Evolutionary conservation across 768 basidiomycete species (phyloP), one percentile per base, ranked within the genome.

Genomic region (Suillus decipiens): DNA sequence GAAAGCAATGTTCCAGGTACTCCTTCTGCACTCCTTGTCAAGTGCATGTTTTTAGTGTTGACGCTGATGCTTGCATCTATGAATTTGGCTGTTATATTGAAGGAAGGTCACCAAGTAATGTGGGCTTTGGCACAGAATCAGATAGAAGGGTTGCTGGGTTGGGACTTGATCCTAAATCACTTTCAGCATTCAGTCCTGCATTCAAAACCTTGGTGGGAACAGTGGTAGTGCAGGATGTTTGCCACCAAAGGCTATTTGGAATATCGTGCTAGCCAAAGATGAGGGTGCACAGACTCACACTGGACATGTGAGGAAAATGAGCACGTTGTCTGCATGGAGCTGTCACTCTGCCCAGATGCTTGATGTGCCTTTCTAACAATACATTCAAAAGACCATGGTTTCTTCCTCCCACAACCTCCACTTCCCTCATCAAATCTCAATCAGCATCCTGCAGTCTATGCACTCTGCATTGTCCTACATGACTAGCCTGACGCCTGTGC

Each of bases 401-500:
- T 92, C 71, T 92, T 93, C 71, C 82, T 79, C 4, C 82, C 85
- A 0, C 91, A 93, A 69, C 75, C 76, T 1, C 60, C 71, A 14
- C 64, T 72, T 3, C 82, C 82, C 2, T 48, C 55, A 34, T 60
- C 60, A 47, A 67, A 73, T 17, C 14, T 60, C 4, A 70, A 79
- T 59, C 72, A 68, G 61, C 67, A 83, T 59, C 79, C 88, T 63
- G 82, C 88, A 0, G 85, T 91, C 7, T 93, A 87, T 70, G 77
- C 92, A 39, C 77, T 92, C 36, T 84, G 90, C 31, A 86, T 87
- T 22, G 83, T 92, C 43, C 78, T 90, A 39, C 91, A 93, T 67
- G 91, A 93, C 69, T 92, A 90, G 90, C 86, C 89, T 1, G 88
- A 92, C 65, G 77, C 76, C 1, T 81, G 77, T 66, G 85, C 84